A percentile compares a stretch with the other conserved stretches of the same genome.
phyloP scores from a whole-genome alignment of 495 filamentous ascomycete species.

The Lasiosphaeriaceae sp. region DNA sequence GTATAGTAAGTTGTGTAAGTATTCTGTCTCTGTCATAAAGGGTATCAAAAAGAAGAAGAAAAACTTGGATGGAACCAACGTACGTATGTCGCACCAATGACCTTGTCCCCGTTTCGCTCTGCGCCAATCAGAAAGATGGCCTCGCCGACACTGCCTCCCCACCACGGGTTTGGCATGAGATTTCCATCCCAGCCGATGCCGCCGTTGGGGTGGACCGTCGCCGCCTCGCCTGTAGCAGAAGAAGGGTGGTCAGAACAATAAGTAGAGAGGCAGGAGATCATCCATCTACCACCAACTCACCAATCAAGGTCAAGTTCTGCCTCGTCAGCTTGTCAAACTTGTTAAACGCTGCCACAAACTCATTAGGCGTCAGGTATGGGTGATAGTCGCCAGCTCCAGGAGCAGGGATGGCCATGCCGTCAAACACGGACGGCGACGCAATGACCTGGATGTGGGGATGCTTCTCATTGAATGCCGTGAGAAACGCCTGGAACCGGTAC shows the following conservation, averaged over 20 bases:
- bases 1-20: not conserved
- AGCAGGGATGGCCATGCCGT: slow-evolving; percentile 36
- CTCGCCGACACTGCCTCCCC: slow-evolving; percentile 60
- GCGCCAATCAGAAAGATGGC: slow-evolving; percentile 64
- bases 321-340: slow-evolving; percentile 43
- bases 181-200: slow-evolving; percentile 44
- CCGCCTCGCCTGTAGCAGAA: slow-evolving; percentile 50
- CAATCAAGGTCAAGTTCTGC: slow-evolving; percentile 29
- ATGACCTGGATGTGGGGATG: slow-evolving; percentile 64
- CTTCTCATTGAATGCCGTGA: slow-evolving; percentile 50
- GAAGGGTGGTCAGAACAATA: no score
- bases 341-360: slow-evolving; percentile 30
- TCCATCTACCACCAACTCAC: slow-evolving; percentile 34
- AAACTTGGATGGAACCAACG: slow-evolving; percentile 7
- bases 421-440: slow-evolving; percentile 41
- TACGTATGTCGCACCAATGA: slow-evolving; percentile 36
- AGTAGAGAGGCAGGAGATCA: no score
- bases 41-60: not conserved
- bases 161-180: slow-evolving; percentile 39
- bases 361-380: slow-evolving; percentile 31
- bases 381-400: slow-evolving; percentile 45
- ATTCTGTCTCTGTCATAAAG: not conserved
- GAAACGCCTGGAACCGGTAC: slow-evolving; percentile 56
- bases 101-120: slow-evolving; percentile 60
- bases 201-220: slow-evolving; percentile 49